Conservation (phyloP, 1,139 yeast species). For the Zygosaccharomyces pseudobailii region DNA sequence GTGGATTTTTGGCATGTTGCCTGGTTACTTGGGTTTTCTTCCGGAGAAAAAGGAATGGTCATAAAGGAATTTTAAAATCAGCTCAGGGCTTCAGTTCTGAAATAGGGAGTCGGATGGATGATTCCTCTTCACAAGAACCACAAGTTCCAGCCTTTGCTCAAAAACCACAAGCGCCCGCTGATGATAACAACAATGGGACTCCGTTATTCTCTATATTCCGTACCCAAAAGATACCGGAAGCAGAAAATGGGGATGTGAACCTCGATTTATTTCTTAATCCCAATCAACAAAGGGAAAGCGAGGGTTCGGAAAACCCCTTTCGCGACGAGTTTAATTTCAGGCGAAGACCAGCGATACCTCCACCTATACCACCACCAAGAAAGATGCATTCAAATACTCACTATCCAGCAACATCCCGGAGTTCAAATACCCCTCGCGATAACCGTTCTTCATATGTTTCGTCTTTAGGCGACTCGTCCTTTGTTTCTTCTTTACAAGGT, state of each 20-base stretch:
- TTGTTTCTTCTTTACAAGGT: constrained; percentile 10
- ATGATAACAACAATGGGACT: not conserved
- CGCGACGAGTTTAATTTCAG: constrained; percentile 28
- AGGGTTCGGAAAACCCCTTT: constrained; percentile 21
- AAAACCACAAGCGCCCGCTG: not conserved
- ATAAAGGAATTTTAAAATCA: constrained; percentile 2
- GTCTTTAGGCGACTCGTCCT: constrained; percentile 10
- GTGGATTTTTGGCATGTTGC: constrained; percentile 19
- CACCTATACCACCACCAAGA: constrained; percentile 25
- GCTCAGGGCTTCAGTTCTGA: constrained; percentile 14
- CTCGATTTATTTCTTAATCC: not conserved
- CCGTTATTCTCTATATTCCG: constrained; percentile 1
- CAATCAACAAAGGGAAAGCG: not conserved
- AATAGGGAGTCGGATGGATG: constrained; percentile 11
- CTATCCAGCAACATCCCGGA: not conserved
- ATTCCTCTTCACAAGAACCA: constrained; percentile 4
- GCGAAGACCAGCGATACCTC: constrained; percentile 15
- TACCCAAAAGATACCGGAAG: not conserved
- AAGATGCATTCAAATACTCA: constrained; percentile 6
- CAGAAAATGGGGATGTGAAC: not conserved
- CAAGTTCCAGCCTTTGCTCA: not conserved
- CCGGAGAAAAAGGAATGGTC: constrained; percentile 11
- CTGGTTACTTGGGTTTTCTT: constrained; percentile 15
- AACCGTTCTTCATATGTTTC: constrained; percentile 11
- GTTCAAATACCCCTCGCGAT: constrained; percentile 3